Evolutionary conservation across 169 alveolate species (phyloP).

Genomic region (Babesia bigemina): DNA sequence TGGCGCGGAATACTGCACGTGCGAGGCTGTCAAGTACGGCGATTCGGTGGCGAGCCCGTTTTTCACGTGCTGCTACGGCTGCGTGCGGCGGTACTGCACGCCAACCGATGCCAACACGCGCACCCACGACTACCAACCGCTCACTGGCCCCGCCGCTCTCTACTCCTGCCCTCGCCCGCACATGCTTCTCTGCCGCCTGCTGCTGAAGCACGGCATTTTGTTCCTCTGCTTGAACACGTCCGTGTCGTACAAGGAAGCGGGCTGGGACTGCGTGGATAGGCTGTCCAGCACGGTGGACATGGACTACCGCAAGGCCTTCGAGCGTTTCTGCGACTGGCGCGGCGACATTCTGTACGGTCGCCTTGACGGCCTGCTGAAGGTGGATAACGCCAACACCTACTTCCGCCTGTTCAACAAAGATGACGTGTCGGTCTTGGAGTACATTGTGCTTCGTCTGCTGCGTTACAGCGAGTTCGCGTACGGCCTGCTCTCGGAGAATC

Average conservation of each 20-base stretch:
- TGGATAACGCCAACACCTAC: neutral
- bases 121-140: neutral
- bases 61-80: constrained; percentile 30
- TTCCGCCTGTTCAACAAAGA: constrained; percentile 27
- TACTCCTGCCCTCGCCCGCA: constrained; percentile 19
- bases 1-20: constrained; percentile 23
- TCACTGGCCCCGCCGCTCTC: neutral
- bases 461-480: constrained; percentile 24
- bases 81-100: constrained; percentile 21
- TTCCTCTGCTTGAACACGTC: constrained; percentile 38
- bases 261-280: neutral
- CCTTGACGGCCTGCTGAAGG: constrained; percentile 5
- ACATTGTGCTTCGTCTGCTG: constrained; percentile 30
- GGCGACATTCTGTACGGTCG: constrained; percentile 13
- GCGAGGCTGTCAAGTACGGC: constrained; percentile 17
- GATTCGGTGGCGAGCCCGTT: constrained; percentile 35
- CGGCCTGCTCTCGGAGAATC: neutral
- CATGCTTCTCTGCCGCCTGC: constrained; percentile 46
- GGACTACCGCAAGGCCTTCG: neutral
- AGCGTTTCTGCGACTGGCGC: constrained; percentile 36
- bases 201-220: constrained; percentile 59
- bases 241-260: constrained; percentile 1
- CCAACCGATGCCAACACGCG: neutral
- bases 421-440: constrained; percentile 30
- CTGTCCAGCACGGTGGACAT: neutral